Evolutionary conservation across 1,139 yeast genomes (phyloP), one percentile per base, ranked within the genome.

Genomic region (Hansenula sp.): DNA sequence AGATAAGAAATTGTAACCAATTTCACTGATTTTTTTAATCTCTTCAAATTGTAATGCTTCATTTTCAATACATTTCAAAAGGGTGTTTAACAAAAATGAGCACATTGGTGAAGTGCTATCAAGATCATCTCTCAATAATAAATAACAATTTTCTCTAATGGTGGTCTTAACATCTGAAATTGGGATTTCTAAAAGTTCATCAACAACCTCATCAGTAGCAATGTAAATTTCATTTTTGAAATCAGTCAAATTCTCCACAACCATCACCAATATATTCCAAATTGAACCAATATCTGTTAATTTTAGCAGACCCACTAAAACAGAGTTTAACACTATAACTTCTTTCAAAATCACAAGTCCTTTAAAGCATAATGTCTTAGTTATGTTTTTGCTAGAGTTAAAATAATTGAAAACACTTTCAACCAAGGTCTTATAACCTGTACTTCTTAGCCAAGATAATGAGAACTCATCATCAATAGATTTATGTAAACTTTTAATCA

Each of bases 21-120:
- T 54, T 0, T 52, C 51, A 51, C 72, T 74, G 17, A 73, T 57
- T 13, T 59, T 58, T 12, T 38, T 40, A 29, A 69, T 57, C 30
- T 64, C 47, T 41, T 43, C 50, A 21, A 48, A 24, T 2, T 48
- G 21, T 15, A 55, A 34, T 11, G 25, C 34, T 7, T 48, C 52
- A 15, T 31, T 38, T 13, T 53, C 56, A 33, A 57, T 50, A n/a
- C 51, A 46, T 32, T 55, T 54, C 2, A 49, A 39, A 28, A 56
- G 25, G 1, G 59, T 46, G 12, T 43, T 21, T 18, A 56, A 36
- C 30, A 50, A 34, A 39, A 54, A 57, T 4, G 56, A 50, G 2
- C 38, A 43, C 11, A 47, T 7, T 13, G 53, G 15, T 1, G 41
- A 16, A 9, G 5, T 17, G 4, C 13, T 18, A 5, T 7, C n/a